A percentile compares a stretch with the other conserved stretches of the same genome.
Conservation (phyloP, 495 filamentous ascomycete genomes). For the Gamarada debralockiae region DNA sequence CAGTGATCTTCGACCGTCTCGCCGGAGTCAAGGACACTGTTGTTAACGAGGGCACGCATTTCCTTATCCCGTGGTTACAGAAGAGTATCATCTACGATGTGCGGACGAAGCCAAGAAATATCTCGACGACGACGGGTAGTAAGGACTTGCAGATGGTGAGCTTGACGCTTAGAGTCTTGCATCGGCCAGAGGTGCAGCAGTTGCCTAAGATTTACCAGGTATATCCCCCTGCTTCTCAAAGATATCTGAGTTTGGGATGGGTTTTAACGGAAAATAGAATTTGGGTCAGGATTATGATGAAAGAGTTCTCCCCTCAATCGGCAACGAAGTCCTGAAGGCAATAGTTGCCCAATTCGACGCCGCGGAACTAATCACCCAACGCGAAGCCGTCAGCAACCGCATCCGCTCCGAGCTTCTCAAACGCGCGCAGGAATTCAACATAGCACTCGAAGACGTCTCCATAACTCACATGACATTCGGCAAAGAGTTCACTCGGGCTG, state of each 20-base stretch:
- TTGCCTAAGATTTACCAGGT: constrained; percentile 99
- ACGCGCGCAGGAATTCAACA: constrained; percentile 98
- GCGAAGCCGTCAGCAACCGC: constrained; percentile 90
- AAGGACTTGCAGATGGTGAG: constrained; percentile 99
- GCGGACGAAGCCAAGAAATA: constrained; percentile 93
- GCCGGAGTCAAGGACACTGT: constrained; percentile 91
- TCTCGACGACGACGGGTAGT: constrained; percentile 95
- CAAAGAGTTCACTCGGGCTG: constrained; percentile 96
- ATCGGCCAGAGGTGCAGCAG: constrained; percentile 87
- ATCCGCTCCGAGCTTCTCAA: constrained; percentile 94
- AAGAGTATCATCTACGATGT: constrained; percentile 96
- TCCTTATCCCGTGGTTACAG: constrained; percentile 94
- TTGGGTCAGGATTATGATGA: constrained; percentile 99
- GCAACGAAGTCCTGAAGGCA: constrained; percentile 99
- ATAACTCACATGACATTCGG: constrained; percentile 99
- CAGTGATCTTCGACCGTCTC: constrained; percentile 96
- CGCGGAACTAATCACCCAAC: constrained; percentile 98
- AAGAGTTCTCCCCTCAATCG: constrained; percentile 98
- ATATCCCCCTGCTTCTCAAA: constrained; percentile 20
- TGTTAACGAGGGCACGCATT: constrained; percentile 94
- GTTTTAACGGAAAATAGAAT: constrained; percentile 33
- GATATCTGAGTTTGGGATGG: neutral
- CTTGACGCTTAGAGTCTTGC: constrained; percentile 92
- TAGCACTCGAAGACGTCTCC: constrained; percentile 95
- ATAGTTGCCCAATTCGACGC: constrained; percentile 99